Evolutionary conservation across 768 basidiomycete genomes (phyloP).

Genomic region (Cyathus striatus): DNA sequence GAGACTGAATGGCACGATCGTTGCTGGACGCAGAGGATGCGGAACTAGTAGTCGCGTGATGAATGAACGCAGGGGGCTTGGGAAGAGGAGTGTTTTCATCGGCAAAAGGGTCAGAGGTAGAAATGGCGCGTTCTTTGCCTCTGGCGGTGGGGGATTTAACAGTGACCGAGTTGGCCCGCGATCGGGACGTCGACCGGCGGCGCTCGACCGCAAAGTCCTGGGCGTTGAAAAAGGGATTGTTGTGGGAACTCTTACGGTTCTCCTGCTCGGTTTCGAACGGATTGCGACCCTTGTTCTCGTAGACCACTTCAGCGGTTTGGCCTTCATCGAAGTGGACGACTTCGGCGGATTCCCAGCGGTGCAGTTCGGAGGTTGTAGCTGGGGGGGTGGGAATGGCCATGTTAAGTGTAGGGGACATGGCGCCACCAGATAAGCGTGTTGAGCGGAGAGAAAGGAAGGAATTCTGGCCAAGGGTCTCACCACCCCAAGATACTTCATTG

Average conservation of each 20-base stretch:
- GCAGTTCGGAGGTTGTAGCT: conserved; percentile 42
- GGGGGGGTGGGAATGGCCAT: conserved; percentile 61
- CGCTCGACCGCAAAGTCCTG: conserved; percentile 12
- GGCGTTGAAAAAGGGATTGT: conserved; percentile 39
- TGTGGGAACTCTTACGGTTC: conserved; percentile 18
- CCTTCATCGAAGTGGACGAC: conserved; percentile 42
- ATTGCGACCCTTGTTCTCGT: conserved; percentile 35
- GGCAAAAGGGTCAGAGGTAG: conserved; percentile 34
- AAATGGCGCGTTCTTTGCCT: conserved; percentile 25
- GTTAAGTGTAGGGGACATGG: conserved; percentile 44
- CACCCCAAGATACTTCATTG: conserved; percentile 48
- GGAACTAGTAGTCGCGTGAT: conserved; percentile 26
- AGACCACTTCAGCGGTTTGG: conserved; percentile 21
- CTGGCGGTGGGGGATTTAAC: conserved; percentile 32
- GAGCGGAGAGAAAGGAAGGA: conserved; percentile 47
- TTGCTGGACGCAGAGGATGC: conserved; percentile 36
- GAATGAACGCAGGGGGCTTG: conserved; percentile 20
- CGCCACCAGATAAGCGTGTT: conserved; percentile 28
- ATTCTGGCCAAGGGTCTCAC: conserved; percentile 40
- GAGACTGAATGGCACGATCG: conserved; percentile 54
- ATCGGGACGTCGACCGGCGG: conserved; percentile 11
- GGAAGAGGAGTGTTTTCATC: conserved; percentile 28
- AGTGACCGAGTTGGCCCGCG: conserved; percentile 37
- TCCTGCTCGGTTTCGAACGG: conserved; percentile 17
- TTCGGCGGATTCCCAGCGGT: conserved; percentile 70